phyloP scores from a whole-genome alignment of 2,329 filamentous ascomycete species.

The Colletotrichum lini region DNA sequence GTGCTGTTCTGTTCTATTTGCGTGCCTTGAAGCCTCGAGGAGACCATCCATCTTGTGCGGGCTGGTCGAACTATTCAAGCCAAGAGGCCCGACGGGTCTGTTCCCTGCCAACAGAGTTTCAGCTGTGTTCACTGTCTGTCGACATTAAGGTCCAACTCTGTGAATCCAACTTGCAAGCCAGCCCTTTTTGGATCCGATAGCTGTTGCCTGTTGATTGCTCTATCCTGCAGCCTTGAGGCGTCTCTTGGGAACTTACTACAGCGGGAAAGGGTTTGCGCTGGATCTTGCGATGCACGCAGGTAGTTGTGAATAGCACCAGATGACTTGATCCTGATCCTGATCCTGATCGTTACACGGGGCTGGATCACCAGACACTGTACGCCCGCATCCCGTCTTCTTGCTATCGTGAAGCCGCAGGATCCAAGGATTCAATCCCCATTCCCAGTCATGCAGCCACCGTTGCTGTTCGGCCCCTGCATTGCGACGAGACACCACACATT shows the following conservation, averaged over 20 bases:
- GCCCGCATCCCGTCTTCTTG: not conserved
- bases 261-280: not conserved
- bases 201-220: not conserved
- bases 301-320: no score
- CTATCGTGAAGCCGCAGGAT: not conserved
- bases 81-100: not conserved
- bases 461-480: slow-evolving; percentile 3
- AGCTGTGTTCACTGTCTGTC: not conserved
- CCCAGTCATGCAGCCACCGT: not conserved
- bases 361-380: not conserved
- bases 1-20: slow-evolving; percentile 1
- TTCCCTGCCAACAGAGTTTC: slow-evolving; percentile 18
- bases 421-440: not conserved
- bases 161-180: not conserved
- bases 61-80: not conserved
- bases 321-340: not conserved
- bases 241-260: not conserved
- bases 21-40: not conserved
- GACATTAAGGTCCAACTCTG: not conserved
- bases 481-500: not conserved
- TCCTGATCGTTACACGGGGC: no score
- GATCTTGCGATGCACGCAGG: no score
- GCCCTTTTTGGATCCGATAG: not conserved
- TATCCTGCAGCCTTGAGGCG: not conserved
- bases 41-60: not conserved